Evolutionary conservation across 495 filamentous ascomycete genomes (phyloP), one percentile per base, ranked within the genome.

Genomic region (Neurospora intermedia): DNA sequence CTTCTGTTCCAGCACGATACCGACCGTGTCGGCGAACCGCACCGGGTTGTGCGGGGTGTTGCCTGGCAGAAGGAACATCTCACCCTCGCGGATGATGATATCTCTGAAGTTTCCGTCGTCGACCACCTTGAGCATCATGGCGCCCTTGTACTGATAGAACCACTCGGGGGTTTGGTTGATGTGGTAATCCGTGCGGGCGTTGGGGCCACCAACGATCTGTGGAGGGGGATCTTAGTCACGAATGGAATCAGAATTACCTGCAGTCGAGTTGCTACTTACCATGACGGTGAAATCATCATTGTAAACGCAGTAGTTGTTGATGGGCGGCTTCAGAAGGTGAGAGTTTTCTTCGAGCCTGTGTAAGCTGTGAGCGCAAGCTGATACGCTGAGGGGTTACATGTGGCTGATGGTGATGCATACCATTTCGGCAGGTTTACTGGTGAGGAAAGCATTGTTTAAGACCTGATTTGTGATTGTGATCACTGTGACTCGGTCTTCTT

Each of bases 281-380:
- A 94, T 94, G 72, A 95, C 91, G 35, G 91, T 93, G 43, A 94
- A 87, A 74, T 89, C 86, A 43, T 89, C 85, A 77, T 97, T 90
- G 83, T 97, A 96, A 74, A 99, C 93, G 83, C 94, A 97, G 82
- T 94, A 96, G 82, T 98, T 99, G 81, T 98, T 98, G 77, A 99
- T 91, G 3, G 96, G 96, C 2, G 96, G 96, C 81, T 97, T 91
- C 72, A 99, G 89, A 69, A 98, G 90, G 78, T 98, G 94, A 4
- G 92, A 91, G 80, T 98, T 98, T 78, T 91, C 88, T 79, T 94
- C 89, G 48, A 99, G 91, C 96, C 96, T 99, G 76, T 45, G 69
- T 79, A 71, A 73, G 16, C 72, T 45, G 15, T 46, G 73, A 40
- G 69, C 41, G 40, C 23, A 35, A 42, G 45, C 16, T 23, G 11